Evolutionary conservation across 148 eudicot species (phyloP).

Genomic region (Vaccinium darrowii): DNA sequence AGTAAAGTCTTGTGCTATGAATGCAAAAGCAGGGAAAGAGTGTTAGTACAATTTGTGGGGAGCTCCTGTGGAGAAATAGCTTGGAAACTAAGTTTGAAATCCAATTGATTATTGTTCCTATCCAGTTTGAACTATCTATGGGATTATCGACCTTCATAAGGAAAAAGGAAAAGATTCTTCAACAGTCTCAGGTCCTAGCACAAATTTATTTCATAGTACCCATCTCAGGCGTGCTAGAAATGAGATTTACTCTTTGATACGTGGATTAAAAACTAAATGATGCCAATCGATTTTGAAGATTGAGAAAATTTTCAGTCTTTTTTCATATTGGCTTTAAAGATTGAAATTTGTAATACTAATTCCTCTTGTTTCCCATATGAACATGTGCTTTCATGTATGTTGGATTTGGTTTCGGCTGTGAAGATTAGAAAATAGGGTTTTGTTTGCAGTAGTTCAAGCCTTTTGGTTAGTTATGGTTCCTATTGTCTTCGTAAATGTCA

Average conservation of each 20-base stretch:
- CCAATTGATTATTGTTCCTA: too few species aligned
- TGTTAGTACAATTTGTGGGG: too few species aligned
- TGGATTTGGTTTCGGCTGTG: background rate
- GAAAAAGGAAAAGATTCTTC: too few species aligned
- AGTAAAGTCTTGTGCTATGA: too few species aligned
- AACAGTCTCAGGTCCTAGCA: too few species aligned
- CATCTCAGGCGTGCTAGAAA: background rate
- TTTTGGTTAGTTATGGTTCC: background rate
- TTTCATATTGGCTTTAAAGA: background rate
- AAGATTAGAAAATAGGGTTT: background rate
- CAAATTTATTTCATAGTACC: background rate
- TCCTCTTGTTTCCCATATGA: background rate
- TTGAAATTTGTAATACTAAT: background rate
- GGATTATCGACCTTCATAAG: too few species aligned
- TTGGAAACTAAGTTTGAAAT: too few species aligned
- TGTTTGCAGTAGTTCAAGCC: background rate
- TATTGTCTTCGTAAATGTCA: background rate
- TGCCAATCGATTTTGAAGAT: background rate
- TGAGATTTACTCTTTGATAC: background rate
- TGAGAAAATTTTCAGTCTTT: background rate
- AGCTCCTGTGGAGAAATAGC: too few species aligned
- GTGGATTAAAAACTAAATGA: background rate
- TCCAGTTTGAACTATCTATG: too few species aligned
- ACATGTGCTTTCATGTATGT: background rate
- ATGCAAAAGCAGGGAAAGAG: too few species aligned